A percentile compares a stretch with the other conserved stretches of the same genome.
Evolutionary conservation across 108 stramenopile species (phyloP).

Genomic region (Cyclotella kingstonii): DNA sequence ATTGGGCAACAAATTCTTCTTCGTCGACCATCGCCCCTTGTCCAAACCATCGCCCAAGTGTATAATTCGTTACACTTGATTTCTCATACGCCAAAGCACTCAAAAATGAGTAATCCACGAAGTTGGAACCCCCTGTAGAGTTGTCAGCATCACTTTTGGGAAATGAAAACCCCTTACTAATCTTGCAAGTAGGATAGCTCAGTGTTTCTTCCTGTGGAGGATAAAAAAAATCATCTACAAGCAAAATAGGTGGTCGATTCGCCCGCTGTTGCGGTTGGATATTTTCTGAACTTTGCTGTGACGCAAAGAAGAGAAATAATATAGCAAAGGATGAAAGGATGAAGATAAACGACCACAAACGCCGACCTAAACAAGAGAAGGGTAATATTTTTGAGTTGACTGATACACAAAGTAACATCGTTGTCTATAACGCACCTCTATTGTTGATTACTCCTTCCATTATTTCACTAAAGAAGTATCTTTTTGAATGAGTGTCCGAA

Average conservation of each 20-base stretch:
- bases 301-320: slow-evolving; percentile 45
- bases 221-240: slow-evolving; percentile 45
- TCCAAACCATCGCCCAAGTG: slow-evolving; percentile 70
- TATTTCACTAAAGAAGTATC: slow-evolving; percentile 47
- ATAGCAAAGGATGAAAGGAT: slow-evolving; percentile 36
- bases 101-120: slow-evolving; percentile 2
- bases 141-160: background rate
- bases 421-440: slow-evolving; percentile 2
- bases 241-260: slow-evolving; percentile 30
- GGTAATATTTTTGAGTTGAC: too few species aligned
- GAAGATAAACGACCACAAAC: slow-evolving; percentile 38
- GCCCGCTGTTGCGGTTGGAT: slow-evolving; percentile 15
- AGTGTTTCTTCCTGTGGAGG: slow-evolving; percentile 28
- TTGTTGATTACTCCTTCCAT: slow-evolving; percentile 40
- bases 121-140: background rate
- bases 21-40: slow-evolving; percentile 44
- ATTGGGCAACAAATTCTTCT: slow-evolving; percentile 49
- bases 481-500: slow-evolving; percentile 26
- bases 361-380: too few species aligned
- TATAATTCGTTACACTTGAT: slow-evolving; percentile 15
- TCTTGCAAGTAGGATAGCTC: slow-evolving; percentile 56
- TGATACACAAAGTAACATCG: background rate
- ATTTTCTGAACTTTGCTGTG: slow-evolving; percentile 19
- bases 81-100: slow-evolving; percentile 42
- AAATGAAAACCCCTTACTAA: slow-evolving; percentile 45